Percentiles rank a stretch among this genome's conserved stretches.
Evolutionary conservation across 1,284 basidiomycete genomes (phyloP).

Genomic region (Cutaneotrichosporon mucoides): DNA sequence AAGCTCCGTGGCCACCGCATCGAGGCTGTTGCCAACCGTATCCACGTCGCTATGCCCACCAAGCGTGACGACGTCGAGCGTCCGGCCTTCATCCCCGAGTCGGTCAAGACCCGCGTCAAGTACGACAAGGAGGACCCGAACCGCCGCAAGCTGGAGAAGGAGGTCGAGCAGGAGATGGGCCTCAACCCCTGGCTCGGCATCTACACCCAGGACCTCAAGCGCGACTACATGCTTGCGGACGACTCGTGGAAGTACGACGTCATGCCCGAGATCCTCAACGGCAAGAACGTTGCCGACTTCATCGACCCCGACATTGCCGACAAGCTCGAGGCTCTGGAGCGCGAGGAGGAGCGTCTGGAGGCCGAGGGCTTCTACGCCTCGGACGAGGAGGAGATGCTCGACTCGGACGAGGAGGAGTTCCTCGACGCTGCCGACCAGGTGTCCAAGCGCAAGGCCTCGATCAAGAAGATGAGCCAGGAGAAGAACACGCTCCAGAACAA

Average conservation of each 20-base stretch:
- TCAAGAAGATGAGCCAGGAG: conserved; percentile 74
- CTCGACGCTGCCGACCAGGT: conserved; percentile 68
- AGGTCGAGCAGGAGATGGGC: conserved; percentile 60
- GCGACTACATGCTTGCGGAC: conserved; percentile 78
- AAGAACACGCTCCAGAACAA: conserved; percentile 88
- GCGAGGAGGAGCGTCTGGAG: conserved; percentile 90
- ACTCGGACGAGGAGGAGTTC: conserved; percentile 82
- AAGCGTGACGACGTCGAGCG: conserved; percentile 79
- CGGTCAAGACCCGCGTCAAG: conserved; percentile 67
- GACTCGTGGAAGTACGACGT: conserved; percentile 94
- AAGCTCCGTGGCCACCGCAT: conserved; percentile 93
- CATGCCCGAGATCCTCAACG: conserved; percentile 94
- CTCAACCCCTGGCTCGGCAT: conserved; percentile 84
- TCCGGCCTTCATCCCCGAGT: conserved; percentile 79
- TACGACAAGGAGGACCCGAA: conserved; percentile 81
- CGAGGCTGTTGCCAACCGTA: conserved; percentile 83
- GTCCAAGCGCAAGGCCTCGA: conserved; percentile 56
- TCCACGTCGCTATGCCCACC: conserved; percentile 86
- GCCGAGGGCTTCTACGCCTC: conserved; percentile 92
- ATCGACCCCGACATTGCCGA: conserved; percentile 98
- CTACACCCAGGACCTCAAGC: conserved; percentile 81
- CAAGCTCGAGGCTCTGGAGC: conserved; percentile 93
- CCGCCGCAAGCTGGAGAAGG: conserved; percentile 65
- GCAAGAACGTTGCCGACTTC: conserved; percentile 99
- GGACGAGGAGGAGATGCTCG: conserved; percentile 77